A percentile compares a stretch with the other conserved stretches of the same genome.
These are phyloP conservation scores for Rhizopogon salebrosus DNA, from an alignment of 768 basidiomycete species.

Conservation along the genomic window DNA sequence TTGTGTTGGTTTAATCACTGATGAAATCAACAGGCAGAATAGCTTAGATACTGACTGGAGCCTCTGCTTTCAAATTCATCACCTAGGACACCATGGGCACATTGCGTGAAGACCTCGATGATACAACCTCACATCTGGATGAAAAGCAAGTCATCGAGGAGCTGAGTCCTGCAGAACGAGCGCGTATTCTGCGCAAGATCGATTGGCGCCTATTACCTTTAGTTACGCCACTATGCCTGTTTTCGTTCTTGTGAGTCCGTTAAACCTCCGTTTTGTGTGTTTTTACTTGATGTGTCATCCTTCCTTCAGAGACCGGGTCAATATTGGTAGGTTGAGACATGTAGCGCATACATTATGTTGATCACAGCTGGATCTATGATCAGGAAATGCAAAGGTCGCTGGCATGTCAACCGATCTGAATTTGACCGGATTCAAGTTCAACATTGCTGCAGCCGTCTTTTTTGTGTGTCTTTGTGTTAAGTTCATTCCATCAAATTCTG, in stretches of 20 bases:
- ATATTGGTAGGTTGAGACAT: slow-evolving; percentile 30
- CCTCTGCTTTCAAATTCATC: too few relatives aligned
- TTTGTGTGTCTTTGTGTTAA: slow-evolving; percentile 18
- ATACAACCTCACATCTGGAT: too few relatives aligned
- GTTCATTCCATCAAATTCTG: neutral
- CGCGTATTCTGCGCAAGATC: slow-evolving; percentile 33
- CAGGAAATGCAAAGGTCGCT: slow-evolving; percentile 40
- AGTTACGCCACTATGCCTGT: slow-evolving; percentile 38
- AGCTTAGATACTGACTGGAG: too few relatives aligned
- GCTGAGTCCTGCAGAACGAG: slow-evolving; percentile 14
- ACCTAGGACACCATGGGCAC: too few relatives aligned
- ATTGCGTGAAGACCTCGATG: too few relatives aligned
- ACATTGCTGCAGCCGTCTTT: slow-evolving; percentile 34
- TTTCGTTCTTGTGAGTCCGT: slow-evolving; percentile 40
- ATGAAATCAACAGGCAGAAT: too few relatives aligned
- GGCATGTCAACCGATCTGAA: slow-evolving; percentile 36
- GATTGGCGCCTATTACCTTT: slow-evolving; percentile 41
- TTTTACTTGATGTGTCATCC: neutral
- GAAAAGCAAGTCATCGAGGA: slow-evolving; percentile 2
- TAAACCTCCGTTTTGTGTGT: neutral
- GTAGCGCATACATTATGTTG: neutral
- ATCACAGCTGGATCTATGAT: neutral
- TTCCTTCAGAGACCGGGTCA: slow-evolving; percentile 34
- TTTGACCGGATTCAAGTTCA: slow-evolving; percentile 30
- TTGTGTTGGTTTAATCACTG: too few relatives aligned